These are phyloP conservation scores for Teunomyces cretensis DNA, from an alignment of 805 yeast species.

Conservation along the genomic window DNA sequence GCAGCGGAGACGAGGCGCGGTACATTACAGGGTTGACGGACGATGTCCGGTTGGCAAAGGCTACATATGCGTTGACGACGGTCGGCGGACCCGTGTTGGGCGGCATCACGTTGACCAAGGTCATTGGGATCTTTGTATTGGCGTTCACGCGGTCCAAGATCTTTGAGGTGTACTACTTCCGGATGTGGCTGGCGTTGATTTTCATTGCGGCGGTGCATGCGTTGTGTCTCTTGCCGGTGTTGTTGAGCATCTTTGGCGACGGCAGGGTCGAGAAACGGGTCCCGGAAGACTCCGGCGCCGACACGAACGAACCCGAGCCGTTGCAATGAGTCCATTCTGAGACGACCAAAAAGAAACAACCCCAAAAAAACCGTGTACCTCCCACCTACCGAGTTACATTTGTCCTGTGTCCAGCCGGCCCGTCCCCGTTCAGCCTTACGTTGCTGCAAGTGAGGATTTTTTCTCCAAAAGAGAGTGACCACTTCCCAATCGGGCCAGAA, in stretches of 20 bases:
- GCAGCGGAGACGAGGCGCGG: slow-evolving; percentile 1
- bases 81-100: slow-evolving; percentile 91
- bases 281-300: no score
- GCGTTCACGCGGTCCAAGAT: slow-evolving; percentile 87
- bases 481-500: not conserved
- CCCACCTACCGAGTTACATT: no score
- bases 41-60: slow-evolving; percentile 20
- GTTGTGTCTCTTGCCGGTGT: slow-evolving; percentile 73
- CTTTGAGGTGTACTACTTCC: slow-evolving; percentile 86
- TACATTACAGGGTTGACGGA: not conserved
- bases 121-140: slow-evolving; percentile 82
- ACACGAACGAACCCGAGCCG: no score
- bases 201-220: slow-evolving; percentile 77
- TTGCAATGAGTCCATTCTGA: no score
- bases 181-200: slow-evolving; percentile 90
- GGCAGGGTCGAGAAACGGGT: not conserved
- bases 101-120: slow-evolving; percentile 87
- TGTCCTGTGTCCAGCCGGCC: no score
- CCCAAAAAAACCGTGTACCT: no score
- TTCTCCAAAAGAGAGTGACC: not conserved
- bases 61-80: slow-evolving; percentile 61
- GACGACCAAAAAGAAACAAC: no score
- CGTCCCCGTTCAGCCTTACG: not conserved
- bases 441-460: not conserved
- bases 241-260: slow-evolving; percentile 32